phyloP scores from a whole-genome alignment of 768 basidiomycete genomes.

The Leccinum imitatum region DNA sequence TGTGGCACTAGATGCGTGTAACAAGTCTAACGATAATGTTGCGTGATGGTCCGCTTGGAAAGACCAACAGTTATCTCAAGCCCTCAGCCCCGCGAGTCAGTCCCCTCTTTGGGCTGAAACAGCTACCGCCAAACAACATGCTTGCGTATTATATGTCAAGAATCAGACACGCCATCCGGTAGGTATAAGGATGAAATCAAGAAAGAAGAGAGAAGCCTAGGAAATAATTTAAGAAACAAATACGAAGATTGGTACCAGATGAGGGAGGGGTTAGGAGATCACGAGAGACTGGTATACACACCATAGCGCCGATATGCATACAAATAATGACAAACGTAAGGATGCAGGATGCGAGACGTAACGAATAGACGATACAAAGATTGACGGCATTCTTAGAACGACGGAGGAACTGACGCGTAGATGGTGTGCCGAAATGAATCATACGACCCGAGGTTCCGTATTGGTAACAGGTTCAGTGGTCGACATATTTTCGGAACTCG shows the following conservation, averaged over 20 bases:
- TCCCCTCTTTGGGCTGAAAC: too few relatives aligned
- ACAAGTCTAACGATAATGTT: too few relatives aligned
- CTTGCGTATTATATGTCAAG: neutral
- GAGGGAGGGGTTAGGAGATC: neutral
- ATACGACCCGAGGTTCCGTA: neutral
- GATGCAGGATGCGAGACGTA: neutral
- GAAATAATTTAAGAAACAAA: neutral
- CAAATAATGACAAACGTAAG: neutral
- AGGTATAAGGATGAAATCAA: neutral
- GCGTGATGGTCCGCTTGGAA: too few relatives aligned
- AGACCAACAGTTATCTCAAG: too few relatives aligned
- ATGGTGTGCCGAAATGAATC: neutral
- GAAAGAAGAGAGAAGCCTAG: neutral
- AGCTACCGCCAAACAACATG: neutral
- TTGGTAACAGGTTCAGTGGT: constrained; percentile 4
- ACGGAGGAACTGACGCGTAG: neutral
- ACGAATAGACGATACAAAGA: neutral
- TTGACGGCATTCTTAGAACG: neutral
- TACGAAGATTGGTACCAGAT: neutral
- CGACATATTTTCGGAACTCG: constrained; percentile 8
- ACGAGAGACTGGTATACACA: neutral
- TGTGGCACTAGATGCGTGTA: too few relatives aligned
- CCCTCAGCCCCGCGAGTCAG: too few relatives aligned
- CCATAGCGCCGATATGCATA: neutral
- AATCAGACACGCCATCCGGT: neutral